phyloP scores from a whole-genome alignment of 2,329 filamentous ascomycete species.

The Fusarium praegraminearum region DNA sequence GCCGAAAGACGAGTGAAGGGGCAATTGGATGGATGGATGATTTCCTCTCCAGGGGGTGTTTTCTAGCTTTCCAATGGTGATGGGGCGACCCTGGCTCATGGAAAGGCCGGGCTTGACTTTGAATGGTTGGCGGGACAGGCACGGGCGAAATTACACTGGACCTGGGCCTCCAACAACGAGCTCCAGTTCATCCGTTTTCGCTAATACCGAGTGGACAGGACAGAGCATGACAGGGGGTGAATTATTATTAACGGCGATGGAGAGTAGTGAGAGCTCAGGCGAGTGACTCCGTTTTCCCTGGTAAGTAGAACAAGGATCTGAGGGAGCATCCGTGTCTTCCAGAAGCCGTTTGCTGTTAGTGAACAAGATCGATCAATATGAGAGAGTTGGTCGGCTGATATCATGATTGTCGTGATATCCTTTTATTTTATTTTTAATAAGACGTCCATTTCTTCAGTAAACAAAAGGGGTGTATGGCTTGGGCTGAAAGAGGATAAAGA shows the following conservation, averaged over 20 bases:
- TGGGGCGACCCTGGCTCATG: conserved; percentile 38
- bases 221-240: conserved; percentile 20
- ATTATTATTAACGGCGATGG: conserved; percentile 21
- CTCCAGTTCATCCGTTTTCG: conserved; percentile 20
- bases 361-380: conserved; percentile 1
- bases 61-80: conserved; percentile 40
- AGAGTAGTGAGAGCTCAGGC: conserved; percentile 1
- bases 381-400: not conserved
- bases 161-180: conserved; percentile 19
- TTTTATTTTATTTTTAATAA: not conserved
- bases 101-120: conserved; percentile 19
- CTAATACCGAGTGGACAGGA: conserved; percentile 23
- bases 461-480: conserved; percentile 9
- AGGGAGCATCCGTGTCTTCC: conserved; percentile 27
- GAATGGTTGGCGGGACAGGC: conserved; percentile 44
- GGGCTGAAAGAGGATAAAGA: conserved; percentile 18
- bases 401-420: conserved; percentile 5
- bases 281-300: conserved; percentile 1
- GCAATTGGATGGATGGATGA: conserved; percentile 45
- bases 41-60: conserved; percentile 47
- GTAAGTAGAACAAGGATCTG: conserved; percentile 28
- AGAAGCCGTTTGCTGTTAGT: conserved; percentile 22
- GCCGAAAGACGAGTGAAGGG: conserved; percentile 39
- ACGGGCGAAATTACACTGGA: conserved; percentile 43
- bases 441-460: not conserved